These are phyloP conservation scores for Scheffersomyces coipomensis DNA, from an alignment of 805 yeast genomes.

Conservation along the genomic window DNA sequence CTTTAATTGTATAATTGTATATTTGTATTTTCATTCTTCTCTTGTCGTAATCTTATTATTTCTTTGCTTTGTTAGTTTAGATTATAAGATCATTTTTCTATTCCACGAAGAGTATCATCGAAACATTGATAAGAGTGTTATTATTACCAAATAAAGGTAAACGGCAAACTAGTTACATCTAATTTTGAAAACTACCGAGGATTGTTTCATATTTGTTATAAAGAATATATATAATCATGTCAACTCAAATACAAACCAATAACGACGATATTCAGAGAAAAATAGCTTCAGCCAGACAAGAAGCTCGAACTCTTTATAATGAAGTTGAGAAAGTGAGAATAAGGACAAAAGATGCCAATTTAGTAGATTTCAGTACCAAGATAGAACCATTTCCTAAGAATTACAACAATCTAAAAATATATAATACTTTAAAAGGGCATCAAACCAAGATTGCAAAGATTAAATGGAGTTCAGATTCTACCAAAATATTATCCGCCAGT, in stretches of 20 bases:
- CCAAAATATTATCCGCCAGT: conserved; percentile 64
- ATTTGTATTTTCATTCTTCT: too few relatives aligned
- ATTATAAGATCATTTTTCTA: too few relatives aligned
- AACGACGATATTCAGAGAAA: conserved; percentile 1
- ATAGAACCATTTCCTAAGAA: conserved; percentile 31
- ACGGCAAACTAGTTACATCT: too few relatives aligned
- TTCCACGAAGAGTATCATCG: too few relatives aligned
- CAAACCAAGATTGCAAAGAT: conserved; percentile 68
- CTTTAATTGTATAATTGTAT: too few relatives aligned
- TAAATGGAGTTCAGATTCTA: conserved; percentile 67
- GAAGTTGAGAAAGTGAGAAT: conserved; percentile 47
- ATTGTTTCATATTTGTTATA: neutral
- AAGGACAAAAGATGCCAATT: conserved; percentile 44
- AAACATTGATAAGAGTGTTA: too few relatives aligned
- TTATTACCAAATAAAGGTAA: too few relatives aligned
- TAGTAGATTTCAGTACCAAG: conserved; percentile 35
- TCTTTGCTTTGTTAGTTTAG: too few relatives aligned
- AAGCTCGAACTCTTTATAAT: conserved; percentile 45
- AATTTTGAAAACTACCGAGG: too few relatives aligned
- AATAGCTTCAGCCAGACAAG: conserved; percentile 36
- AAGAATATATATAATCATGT: neutral
- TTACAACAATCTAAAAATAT: conserved; percentile 25
- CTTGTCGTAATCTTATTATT: too few relatives aligned
- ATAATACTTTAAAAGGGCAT: conserved; percentile 57
- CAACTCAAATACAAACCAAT: neutral